phyloP scores from a whole-genome alignment of 257 asterid species.

The Solanum lycopersicoides region DNA sequence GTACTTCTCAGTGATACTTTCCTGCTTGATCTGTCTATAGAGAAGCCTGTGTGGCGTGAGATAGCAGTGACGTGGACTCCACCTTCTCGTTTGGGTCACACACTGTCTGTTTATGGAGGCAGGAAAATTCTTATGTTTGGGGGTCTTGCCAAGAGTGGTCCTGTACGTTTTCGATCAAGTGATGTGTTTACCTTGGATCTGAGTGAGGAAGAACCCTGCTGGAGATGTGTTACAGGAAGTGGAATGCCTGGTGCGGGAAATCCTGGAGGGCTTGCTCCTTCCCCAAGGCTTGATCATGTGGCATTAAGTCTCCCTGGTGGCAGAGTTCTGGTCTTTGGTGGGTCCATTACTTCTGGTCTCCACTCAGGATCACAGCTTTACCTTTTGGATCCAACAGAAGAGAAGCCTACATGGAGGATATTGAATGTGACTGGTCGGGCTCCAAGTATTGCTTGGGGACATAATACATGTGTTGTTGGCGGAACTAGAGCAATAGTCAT shows the following conservation, averaged over 20 bases:
- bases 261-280: slow-evolving; percentile 93
- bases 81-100: slow-evolving; percentile 89
- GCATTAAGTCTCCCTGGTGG: slow-evolving; percentile 93
- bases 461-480: slow-evolving; percentile 83
- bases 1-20: slow-evolving; percentile 79
- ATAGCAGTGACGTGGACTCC: slow-evolving; percentile 88
- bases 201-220: slow-evolving; percentile 82
- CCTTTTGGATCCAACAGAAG: slow-evolving; percentile 89
- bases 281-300: slow-evolving; percentile 95
- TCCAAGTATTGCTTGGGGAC: slow-evolving; percentile 94
- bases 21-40: slow-evolving; percentile 75
- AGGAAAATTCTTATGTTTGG: slow-evolving; percentile 92
- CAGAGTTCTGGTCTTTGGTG: slow-evolving; percentile 75
- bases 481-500: slow-evolving; percentile 89
- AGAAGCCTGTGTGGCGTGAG: slow-evolving; percentile 82
- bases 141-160: slow-evolving; percentile 74
- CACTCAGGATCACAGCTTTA: slow-evolving; percentile 96
- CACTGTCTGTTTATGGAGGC: slow-evolving; percentile 72
- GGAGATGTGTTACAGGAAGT: slow-evolving; percentile 86
- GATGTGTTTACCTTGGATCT: slow-evolving; percentile 92
- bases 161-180: slow-evolving; percentile 81
- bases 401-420: slow-evolving; percentile 95
- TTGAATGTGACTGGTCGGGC: slow-evolving; percentile 78
- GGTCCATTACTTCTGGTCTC: slow-evolving; percentile 87
- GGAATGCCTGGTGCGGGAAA: slow-evolving; percentile 96